Evolutionary conservation across 2,329 filamentous ascomycete species (phyloP), one percentile per base, ranked within the genome.

Genomic region (Neofusicoccum sp.): DNA sequence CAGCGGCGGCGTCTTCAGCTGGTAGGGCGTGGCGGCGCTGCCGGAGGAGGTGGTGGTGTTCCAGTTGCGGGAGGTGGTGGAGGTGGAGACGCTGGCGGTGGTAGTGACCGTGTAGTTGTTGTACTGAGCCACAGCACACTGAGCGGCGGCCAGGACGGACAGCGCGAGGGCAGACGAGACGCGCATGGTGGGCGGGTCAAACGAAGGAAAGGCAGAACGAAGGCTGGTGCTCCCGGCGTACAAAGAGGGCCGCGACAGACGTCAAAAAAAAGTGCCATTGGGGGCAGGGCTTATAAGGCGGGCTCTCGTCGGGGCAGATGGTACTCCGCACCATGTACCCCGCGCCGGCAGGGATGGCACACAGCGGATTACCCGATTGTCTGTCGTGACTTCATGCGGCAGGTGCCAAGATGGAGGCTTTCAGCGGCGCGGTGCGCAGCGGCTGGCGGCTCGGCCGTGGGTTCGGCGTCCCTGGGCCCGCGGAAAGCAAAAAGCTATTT

Each of bases 1-100:
- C 50, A 81, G 68, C 3, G 78, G 79, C n/a, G 78, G 77, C 33
- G 73, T 64, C 50, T 80, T 74, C 2, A 73, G 68, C 36, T 73
- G 64, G 74, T 84, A 79, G 73, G 71, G 14, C 72, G 69, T 2
- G 70, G 71, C 70, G 2, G 58, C 45, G 3, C n/a, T 37, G 5
- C 4, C 31, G 16, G 54, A 34, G 12, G 49, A 14, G 14, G 11
- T 41, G 36, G 29, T 33, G 29, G 54, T 45, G 41, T 22, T 22
- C 22, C 22, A 22, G 22, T 2, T 22, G 22, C 22, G 22, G 22
- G 22, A 22, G 22, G 22, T 22, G 22, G 22, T 22, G 22, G 22
- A 22, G 70, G 71, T 70, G 2, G 58, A 34, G 3, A 9, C 54
- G 5, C 4, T 44, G 16, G 54, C 34, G 12, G 49, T 16, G 14